Base-by-base conservation (phyloP, 2,329 filamentous ascomycete species). In the Fusarium abutilonis region DNA sequence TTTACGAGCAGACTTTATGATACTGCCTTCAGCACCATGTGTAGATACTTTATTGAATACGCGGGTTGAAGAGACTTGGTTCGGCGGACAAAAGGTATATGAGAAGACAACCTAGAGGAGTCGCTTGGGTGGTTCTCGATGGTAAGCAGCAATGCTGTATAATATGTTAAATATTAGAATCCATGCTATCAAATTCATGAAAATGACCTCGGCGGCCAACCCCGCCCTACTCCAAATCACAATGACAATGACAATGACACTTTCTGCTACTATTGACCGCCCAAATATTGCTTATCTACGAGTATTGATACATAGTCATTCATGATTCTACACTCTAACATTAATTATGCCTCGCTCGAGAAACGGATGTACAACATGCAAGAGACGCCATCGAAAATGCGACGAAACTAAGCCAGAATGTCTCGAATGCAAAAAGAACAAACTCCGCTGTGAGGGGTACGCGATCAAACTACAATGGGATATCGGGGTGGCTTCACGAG, bases 1-100 rank as follows among this genome's bases (percentile, higher is more conserved):
- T 0, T 75, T 82, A 68, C 76, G 79, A 62, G 86, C 86, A 0
- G 86, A 89, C 63, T 85, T 89, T 50, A 81, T 83, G 4, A 70
- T 78, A 1, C 2, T 67, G 6, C 35, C 48, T 0, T 10, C 11
- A 4, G 36, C 49, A 9, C 35, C n/a, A 8, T 9, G 2, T 9
- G 49, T 60, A 0, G 48, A 62, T 4, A 38, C 35, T 1, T 10
- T 68, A 10, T 23, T 68, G 3, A 35, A 64, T 11, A 42, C 52
- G 1, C 23, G 42, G 9, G 53, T 68, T 9, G 46, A 60, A 3
- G 52, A 68, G 26, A 68, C 63, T 1, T 68, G 66, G 65, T 54
- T 43, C 26, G 55, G 55, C 0, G 56, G 56, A 1, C 4, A 19
- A 4, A 54, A 21, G 6, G 54, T 59, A 3, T 59, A 59, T 10